Conservation (phyloP, 192 early-diverging fungal genomes). For the Coemansia sp. region DNA sequence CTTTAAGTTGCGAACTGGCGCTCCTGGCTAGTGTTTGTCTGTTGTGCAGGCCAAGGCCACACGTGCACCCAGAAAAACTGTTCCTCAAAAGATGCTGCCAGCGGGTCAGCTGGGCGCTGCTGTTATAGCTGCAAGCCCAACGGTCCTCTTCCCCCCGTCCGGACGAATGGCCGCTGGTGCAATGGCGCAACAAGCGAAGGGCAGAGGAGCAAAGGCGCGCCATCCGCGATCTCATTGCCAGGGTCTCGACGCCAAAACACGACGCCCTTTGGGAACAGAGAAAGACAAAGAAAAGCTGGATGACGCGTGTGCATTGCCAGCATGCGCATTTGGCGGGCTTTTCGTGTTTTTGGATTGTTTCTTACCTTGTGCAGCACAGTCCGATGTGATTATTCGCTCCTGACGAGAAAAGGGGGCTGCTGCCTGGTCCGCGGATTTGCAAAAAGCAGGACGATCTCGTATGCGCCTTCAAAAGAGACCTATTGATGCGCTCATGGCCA, state of each 20-base stretch:
- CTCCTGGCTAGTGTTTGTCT: too few species aligned
- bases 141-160: not conserved
- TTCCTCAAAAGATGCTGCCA: too few species aligned
- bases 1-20: too few species aligned
- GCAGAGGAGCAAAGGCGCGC: not conserved
- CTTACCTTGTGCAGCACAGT: constrained; percentile 10
- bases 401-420: too few species aligned
- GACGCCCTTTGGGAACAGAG: not conserved
- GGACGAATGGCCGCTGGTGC: not conserved
- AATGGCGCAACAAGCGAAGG: not conserved
- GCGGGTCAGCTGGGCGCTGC: constrained; percentile 5
- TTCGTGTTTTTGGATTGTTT: constrained; percentile 39
- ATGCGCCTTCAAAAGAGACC: not conserved
- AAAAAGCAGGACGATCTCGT: not conserved
- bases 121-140: not conserved
- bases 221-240: not conserved
- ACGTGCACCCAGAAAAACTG: too few species aligned
- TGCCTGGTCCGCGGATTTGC: constrained; percentile 4
- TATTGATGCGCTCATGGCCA: not conserved
- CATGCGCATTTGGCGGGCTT: constrained; percentile 29
- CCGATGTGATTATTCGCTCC: too few species aligned
- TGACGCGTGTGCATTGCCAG: constrained; percentile 17
- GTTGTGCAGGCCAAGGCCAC: too few species aligned
- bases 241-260: too few species aligned
- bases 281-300: constrained; percentile 1